Evolutionary conservation across 164 flowering plant species (phyloP), one percentile per base, ranked within the genome.

Genomic region (Vitis cinerea): DNA sequence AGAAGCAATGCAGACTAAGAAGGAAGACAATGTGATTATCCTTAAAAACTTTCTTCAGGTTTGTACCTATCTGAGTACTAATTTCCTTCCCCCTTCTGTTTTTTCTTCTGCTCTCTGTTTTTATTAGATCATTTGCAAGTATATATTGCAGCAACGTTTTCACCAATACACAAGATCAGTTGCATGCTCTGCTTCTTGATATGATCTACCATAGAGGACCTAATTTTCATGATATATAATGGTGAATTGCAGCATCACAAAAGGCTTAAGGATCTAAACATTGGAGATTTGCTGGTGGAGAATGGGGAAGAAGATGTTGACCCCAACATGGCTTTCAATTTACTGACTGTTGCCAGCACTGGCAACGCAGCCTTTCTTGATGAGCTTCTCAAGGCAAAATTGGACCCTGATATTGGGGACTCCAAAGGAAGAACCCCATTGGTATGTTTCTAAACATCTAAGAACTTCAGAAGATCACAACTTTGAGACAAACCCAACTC

Each of bases 41-140:
- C 75, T 94, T 11, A 86, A 82, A 55, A 94, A 92, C 76, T 86
- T 92, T 75, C 86, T 92, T 65, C 87, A 84, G 89, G 98, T 94
- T 27, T 0, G 72, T 50, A 17, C 0, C 50, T n/a, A 8, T 15
- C 16, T 31, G 54, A 12, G 61, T 1, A 37, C 64, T 62, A 2
- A 16, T 8, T 31, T 31, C n/a, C 37, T n/a, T 1, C 9, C n/a
- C 7, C 27, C 9, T 57, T 16, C 4, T 10, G 9, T 17, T 57
- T 57, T 6, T 57, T 17, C 19, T 55, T 56, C 53, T 54, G 53
- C 15, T 54, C 52, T 52, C 52, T 53, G 17, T 16, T 11, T 57
- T 13, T n/a, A 51, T 10, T 66, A 3, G 7, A 58, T 12, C 13
- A 13, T 30, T 30, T 54, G 17, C 27, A 23, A 23, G 27, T 23